A percentile compares a stretch with the other conserved stretches of the same genome.
phyloP scores from a whole-genome alignment of 306 rosid genomes.

The Hippophae rhamnoides region DNA sequence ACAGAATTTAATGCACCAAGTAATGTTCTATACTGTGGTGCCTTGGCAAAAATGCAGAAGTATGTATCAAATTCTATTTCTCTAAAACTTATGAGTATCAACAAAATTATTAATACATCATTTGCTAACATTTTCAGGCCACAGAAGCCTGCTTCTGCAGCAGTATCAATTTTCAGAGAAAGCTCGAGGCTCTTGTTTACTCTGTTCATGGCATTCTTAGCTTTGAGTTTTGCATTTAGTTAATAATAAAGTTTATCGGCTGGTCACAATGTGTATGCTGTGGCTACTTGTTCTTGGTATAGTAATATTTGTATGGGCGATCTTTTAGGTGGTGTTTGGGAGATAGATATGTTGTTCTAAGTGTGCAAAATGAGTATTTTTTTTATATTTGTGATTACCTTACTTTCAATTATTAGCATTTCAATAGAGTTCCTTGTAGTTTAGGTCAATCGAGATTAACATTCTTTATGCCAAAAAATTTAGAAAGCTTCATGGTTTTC shows the following conservation, averaged over 20 bases:
- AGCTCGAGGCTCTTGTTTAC: slow-evolving; percentile 21
- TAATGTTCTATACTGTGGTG: slow-evolving; percentile 74
- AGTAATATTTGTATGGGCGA: not conserved
- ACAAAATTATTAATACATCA: not conserved
- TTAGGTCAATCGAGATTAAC: no score
- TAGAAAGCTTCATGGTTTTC: no score
- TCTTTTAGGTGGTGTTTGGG: not conserved
- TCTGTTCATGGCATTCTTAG: slow-evolving; percentile 36
- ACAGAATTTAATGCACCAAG: slow-evolving; percentile 50
- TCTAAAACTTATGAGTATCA: not conserved
- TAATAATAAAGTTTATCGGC: slow-evolving; percentile 16
- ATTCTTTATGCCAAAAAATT: no score
- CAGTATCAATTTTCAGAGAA: slow-evolving; percentile 19
- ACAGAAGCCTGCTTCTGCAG: slow-evolving; percentile 22
- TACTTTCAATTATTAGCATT: no score
- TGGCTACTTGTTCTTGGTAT: slow-evolving; percentile 5
- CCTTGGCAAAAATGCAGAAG: slow-evolving; percentile 41
- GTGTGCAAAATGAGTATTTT: not conserved
- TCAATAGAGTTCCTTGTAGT: no score
- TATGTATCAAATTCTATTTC: slow-evolving; percentile 8
- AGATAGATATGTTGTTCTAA: slow-evolving; percentile 13
- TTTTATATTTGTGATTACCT: no score
- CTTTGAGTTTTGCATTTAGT: slow-evolving; percentile 21
- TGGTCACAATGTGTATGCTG: slow-evolving; percentile 8
- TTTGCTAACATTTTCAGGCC: slow-evolving; percentile 31